Conservation (phyloP, 257 asterid species). For the Osmanthus fragrans region DNA sequence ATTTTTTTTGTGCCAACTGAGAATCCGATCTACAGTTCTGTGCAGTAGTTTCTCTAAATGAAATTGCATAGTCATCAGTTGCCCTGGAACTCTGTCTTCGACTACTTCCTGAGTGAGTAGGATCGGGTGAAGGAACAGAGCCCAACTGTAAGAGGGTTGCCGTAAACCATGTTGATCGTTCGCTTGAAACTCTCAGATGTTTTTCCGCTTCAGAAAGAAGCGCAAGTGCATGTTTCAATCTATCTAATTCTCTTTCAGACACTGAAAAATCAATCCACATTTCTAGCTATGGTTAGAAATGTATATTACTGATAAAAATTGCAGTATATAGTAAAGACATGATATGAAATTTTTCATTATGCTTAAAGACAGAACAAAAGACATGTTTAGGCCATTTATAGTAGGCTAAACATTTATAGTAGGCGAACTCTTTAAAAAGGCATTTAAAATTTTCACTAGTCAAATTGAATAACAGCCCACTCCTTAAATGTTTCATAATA, state of each 20-base stretch:
- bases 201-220: constrained; percentile 97
- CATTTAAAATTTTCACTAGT: neutral
- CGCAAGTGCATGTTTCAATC: constrained; percentile 76
- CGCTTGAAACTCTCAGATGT: constrained; percentile 81
- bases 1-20: constrained; percentile 18
- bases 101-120: constrained; percentile 81
- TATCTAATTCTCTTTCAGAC: constrained; percentile 74
- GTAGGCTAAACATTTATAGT: neutral
- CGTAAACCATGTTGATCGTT: constrained; percentile 96
- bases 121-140: constrained; percentile 67
- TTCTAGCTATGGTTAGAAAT: constrained; percentile 22
- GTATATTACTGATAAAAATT: constrained; percentile 11
- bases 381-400: neutral
- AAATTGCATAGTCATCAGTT: constrained; percentile 55
- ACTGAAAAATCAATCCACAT: constrained; percentile 47
- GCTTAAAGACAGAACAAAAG: neutral
- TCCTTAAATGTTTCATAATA: neutral
- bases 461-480: neutral
- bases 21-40: constrained; percentile 38
- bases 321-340: neutral
- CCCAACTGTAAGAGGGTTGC: constrained; percentile 92
- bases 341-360: constrained; percentile 33
- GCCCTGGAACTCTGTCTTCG: constrained; percentile 76
- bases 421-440: neutral
- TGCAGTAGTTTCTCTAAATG: constrained; percentile 51